Base-by-base conservation (phyloP, 495 filamentous ascomycete genomes). In the Venustampulla echinocandica region DNA sequence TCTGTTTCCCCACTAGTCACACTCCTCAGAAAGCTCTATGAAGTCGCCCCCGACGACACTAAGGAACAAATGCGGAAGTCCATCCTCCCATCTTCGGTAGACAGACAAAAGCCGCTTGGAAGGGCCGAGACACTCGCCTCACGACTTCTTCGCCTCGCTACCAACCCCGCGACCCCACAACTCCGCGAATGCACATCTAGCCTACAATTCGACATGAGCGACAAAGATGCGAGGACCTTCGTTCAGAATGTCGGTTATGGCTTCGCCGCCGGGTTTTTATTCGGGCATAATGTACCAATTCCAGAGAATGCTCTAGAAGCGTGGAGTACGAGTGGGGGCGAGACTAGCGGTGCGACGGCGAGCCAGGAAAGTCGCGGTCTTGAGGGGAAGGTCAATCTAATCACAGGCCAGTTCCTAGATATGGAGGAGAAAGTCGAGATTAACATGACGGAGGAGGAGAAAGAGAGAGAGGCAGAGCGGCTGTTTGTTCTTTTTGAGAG, bases 401-500 rank as follows among this genome's bases (percentile, higher is more conserved):
- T 98, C 20, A 97, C 92, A 2, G 92, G 92, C 0, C 92, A 98
- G 63, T 75, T 81, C 42, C 62, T 84, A 55, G 81, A 86, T 46
- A 73, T 71, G 19, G 90, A 93, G 61, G 71, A 69, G 11, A 64
- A 71, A 7, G 48, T 69, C 9, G 63, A 75, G 7, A 76, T 75
- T 1, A 74, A 80, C 15, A 97, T 98, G 92, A 90, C 84, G 4
- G 69, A 81, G 24, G 92, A 85, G 49, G 90, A 98, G 71, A 95
- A 84, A 63, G 87, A 95, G 59, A 71, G 86, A 35, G 92, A 98
- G 62, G 92, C 92, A 0, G 92, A 98, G 62, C 81, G 76, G 55
- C 66, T 98, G 0, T 95, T 97, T 66, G 87, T 97, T 11, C 69
- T 98, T 13, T 98, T 98, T 64, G 90, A 98, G 65, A 79, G 89